phyloP scores from a whole-genome alignment of 805 yeast genomes.

The Suhomyces sp. region DNA sequence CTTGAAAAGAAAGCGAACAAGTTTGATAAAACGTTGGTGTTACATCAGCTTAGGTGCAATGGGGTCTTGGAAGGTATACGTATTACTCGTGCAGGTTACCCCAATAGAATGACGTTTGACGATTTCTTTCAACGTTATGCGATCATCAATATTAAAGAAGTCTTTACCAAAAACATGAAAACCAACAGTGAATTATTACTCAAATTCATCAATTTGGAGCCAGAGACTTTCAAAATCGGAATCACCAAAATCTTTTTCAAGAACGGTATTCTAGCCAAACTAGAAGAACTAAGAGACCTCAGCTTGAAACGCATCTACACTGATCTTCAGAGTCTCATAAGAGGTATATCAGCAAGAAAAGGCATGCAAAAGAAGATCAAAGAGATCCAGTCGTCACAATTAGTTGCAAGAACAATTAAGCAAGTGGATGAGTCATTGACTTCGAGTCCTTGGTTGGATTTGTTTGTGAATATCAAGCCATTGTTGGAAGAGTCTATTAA shows the following conservation, averaged over 20 bases:
- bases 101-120: conserved; percentile 81
- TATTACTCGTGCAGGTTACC: conserved; percentile 95
- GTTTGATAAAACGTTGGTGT: conserved; percentile 72
- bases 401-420: conserved; percentile 60
- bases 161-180: conserved; percentile 49
- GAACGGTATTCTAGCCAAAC: conserved; percentile 71
- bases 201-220: conserved; percentile 58
- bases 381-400: conserved; percentile 66
- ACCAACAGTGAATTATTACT: conserved; percentile 69
- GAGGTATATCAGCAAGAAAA: conserved; percentile 63
- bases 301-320: conserved; percentile 55
- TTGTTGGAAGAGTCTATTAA: conserved; percentile 62
- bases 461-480: conserved; percentile 73
- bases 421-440: conserved; percentile 44
- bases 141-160: conserved; percentile 55
- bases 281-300: conserved; percentile 74
- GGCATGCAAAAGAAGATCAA: conserved; percentile 47
- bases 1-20: conserved; percentile 63
- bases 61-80: conserved; percentile 98
- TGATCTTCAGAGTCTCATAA: conserved; percentile 57
- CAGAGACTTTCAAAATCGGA: conserved; percentile 62
- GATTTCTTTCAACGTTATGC: conserved; percentile 76
- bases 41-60: conserved; percentile 89
- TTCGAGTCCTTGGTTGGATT: conserved; percentile 74
- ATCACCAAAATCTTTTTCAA: conserved; percentile 71